Base-by-base conservation (phyloP, 768 basidiomycete genomes). In the Mycena capillaripes region DNA sequence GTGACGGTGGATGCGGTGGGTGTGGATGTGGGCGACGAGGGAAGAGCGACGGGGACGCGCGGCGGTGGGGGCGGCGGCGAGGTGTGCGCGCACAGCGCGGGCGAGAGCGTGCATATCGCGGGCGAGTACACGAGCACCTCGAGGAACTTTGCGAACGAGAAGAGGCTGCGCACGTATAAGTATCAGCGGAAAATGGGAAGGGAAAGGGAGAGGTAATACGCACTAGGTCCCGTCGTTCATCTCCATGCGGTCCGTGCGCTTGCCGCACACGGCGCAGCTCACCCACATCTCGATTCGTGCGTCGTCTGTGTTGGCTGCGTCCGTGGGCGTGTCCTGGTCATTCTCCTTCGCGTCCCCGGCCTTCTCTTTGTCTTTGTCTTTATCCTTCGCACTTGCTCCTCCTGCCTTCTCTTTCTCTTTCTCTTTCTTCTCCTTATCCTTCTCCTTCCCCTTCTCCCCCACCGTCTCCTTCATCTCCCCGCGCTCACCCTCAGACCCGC, bases 121-220 rank as follows among this genome's bases (percentile, higher is more conserved):
- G 84, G 81, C 1, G 88, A 87, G 75, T 89, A 90, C 10, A 88
- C 71, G 2, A 89, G 78, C 5, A 91, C 76, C 77, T 92, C 90
- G 19, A 91, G 78, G 72, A 85, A 91, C 76, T 92, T 92, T 21
- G 86, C 88, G 68, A 87, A 90, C 0, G 90, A 90, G 55, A 86
- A 82, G 9, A 91, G 76, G 65, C 90, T 32, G 48, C 36, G 19
- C 2, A 17, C 5, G 32, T 52, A 30, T 65, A 53, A 17, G 16
- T 44, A 69, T 34, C 62, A 57, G 29, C 55, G 40, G 29, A 12
- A n/a, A 56, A 12, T 25, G n/a, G 58, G 9, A 23, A 12, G 61
- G 17, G 52, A 63, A 56, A n/a, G 30, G 25, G 61, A 6, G 12
- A 25, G 67, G 40, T 17, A 48, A 57, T 25, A 86, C 90, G 66